phyloP scores from a whole-genome alignment of 179 eudicot species.

The Silene vulgaris region DNA sequence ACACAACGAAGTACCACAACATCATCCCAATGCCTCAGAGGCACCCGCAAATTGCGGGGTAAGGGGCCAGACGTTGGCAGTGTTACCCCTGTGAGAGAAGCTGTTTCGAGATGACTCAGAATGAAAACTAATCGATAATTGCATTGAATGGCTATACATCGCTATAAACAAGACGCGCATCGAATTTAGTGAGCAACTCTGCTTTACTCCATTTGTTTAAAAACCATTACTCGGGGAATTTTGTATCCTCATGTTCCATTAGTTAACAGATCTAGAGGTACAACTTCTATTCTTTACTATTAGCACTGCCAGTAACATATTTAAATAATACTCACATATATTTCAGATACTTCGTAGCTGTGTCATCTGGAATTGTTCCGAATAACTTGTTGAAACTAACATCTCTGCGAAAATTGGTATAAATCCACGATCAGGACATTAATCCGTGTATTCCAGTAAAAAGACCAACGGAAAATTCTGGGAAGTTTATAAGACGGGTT shows the following conservation, averaged over 20 bases:
- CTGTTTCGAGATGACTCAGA: not conserved
- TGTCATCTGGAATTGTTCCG: constrained; percentile 47
- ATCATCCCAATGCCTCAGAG: not conserved
- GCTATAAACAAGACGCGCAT: not conserved
- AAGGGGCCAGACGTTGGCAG: not conserved
- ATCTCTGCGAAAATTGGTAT: constrained; percentile 39
- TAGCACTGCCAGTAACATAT: not conserved
- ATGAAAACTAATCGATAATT: not conserved
- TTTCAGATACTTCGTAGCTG: constrained; percentile 38
- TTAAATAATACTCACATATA: constrained; percentile 43
- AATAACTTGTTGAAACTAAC: constrained; percentile 58
- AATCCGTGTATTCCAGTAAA: not conserved
- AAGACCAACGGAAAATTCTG: not conserved
- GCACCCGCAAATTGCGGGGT: not conserved
- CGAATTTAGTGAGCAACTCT: not conserved
- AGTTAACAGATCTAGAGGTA: not conserved
- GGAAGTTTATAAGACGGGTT: not conserved
- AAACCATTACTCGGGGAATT: not conserved
- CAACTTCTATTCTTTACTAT: not conserved
- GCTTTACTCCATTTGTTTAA: not conserved
- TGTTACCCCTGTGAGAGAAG: not conserved
- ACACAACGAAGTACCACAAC: not conserved
- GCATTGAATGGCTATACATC: not conserved
- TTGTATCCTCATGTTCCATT: not conserved
- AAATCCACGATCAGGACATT: constrained; percentile 16